A percentile compares a stretch with the other conserved stretches of the same genome.
phyloP scores from a whole-genome alignment of 768 basidiomycete species.

The Pilatotrama ljubarskyi region DNA sequence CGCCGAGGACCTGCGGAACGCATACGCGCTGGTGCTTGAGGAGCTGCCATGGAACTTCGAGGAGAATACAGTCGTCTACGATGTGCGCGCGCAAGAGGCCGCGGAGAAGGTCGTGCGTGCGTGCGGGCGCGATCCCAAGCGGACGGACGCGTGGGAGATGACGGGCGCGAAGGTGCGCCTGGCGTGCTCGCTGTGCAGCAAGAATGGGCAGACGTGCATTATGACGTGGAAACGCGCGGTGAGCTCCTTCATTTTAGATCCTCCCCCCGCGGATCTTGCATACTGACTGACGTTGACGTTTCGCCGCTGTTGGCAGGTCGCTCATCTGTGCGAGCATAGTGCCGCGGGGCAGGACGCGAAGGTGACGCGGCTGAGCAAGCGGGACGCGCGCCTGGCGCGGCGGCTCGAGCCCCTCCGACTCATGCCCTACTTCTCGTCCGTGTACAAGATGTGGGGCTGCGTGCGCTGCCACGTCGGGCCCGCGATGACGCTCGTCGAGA shows the following conservation, averaged over 20 bases:
- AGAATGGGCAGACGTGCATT: neutral
- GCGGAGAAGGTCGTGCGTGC: conserved; percentile 1
- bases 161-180: neutral
- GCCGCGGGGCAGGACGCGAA: neutral
- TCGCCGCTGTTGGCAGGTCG: neutral
- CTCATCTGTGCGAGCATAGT: neutral
- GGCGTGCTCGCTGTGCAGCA: conserved; percentile 3
- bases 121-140: conserved; percentile 1
- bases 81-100: neutral
- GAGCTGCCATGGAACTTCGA: conserved; percentile 12
- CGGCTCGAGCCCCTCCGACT: neutral
- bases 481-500: conserved; percentile 1
- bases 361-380: conserved; percentile 6
- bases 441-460: conserved; percentile 9
- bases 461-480: conserved; percentile 7
- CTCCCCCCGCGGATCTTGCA: neutral
- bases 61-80: conserved; percentile 1
- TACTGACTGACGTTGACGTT: neutral
- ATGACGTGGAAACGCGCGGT: conserved; percentile 7
- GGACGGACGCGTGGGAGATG: neutral
- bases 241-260: neutral
- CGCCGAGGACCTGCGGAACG: conserved; percentile 12
- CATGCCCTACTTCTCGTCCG: neutral
- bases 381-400: conserved; percentile 7
- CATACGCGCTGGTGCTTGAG: conserved; percentile 4